phyloP scores from a whole-genome alignment of 805 yeast genomes.

The Blastobotrys chiropterorum region DNA sequence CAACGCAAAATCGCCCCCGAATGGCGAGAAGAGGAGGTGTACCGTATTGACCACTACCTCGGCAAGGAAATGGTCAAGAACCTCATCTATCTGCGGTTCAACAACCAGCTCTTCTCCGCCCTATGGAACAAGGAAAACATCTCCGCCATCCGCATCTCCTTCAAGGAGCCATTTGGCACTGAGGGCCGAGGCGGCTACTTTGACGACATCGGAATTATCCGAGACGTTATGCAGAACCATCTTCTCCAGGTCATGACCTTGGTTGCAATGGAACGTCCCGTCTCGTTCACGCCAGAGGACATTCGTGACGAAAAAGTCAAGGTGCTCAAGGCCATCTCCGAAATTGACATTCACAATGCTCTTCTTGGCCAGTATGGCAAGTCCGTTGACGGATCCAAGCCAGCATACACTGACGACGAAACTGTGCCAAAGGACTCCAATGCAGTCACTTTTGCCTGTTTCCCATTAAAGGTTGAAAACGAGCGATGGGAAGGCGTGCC shows the following conservation, averaged over 20 bases:
- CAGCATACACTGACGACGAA: slow-evolving; percentile 86
- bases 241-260: slow-evolving; percentile 85
- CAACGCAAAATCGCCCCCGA: slow-evolving; percentile 76
- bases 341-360: slow-evolving; percentile 58
- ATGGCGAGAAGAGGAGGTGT: slow-evolving; percentile 85
- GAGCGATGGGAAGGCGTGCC: slow-evolving; percentile 99
- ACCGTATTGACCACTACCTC: slow-evolving; percentile 93
- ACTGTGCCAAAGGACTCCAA: slow-evolving; percentile 78
- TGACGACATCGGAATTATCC: slow-evolving; percentile 87
- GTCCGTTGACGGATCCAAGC: slow-evolving; percentile 83
- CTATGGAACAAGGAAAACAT: slow-evolving; percentile 82
- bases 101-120: slow-evolving; percentile 81
- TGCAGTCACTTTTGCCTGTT: slow-evolving; percentile 89
- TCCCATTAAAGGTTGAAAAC: slow-evolving; percentile 70
- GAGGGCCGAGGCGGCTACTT: slow-evolving; percentile 99
- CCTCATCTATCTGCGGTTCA: slow-evolving; percentile 80
- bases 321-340: slow-evolving; percentile 74
- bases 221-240: slow-evolving; percentile 99
- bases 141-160: slow-evolving; percentile 76
- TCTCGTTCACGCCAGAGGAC: slow-evolving; percentile 83
- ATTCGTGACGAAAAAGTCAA: slow-evolving; percentile 95
- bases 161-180: slow-evolving; percentile 98
- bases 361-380: slow-evolving; percentile 82
- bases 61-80: slow-evolving; percentile 99
- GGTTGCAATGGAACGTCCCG: slow-evolving; percentile 93